These are phyloP conservation scores for Trichocladium uniseriatum DNA, from an alignment of 495 filamentous ascomycete genomes.

Conservation along the genomic window DNA sequence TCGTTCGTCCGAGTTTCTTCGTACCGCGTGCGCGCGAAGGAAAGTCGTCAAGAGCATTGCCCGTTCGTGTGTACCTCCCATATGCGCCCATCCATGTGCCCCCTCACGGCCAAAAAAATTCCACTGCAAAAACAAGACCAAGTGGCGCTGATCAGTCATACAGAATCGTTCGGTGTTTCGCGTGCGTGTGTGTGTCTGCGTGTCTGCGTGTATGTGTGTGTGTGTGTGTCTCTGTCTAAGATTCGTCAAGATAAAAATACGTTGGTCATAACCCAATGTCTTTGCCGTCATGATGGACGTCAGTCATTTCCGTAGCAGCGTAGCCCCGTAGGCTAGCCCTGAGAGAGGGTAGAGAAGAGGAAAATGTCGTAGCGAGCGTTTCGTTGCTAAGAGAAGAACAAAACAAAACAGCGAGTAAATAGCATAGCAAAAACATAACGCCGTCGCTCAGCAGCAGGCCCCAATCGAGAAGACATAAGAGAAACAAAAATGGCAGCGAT, in stretches of 20 bases:
- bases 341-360: slow-evolving; percentile 7
- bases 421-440: slow-evolving; percentile 3
- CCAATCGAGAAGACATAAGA: slow-evolving; percentile 4
- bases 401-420: slow-evolving; percentile 21
- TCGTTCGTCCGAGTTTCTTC: not conserved
- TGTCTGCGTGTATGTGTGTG: not conserved
- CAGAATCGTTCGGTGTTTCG: too few relatives aligned
- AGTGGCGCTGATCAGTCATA: not conserved
- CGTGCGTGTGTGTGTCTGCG: not conserved
- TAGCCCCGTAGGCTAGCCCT: slow-evolving; percentile 12
- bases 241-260: not conserved
- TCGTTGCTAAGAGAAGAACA: slow-evolving; percentile 17
- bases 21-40: not conserved
- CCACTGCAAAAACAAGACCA: not conserved
- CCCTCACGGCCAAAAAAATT: not conserved
- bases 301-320: slow-evolving; percentile 16
- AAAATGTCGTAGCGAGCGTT: slow-evolving; percentile 7
- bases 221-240: not conserved
- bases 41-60: not conserved
- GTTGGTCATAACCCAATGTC: slow-evolving; percentile 10
- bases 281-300: slow-evolving; percentile 18
- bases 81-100: not conserved
- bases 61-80: not conserved
- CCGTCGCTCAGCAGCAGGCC: slow-evolving; percentile 19
- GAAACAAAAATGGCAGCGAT: not conserved